Percentiles rank a stretch among this genome's conserved stretches.
Evolutionary conservation across 2,329 filamentous ascomycete species (phyloP).

Genomic region (Passalora sequoiae): DNA sequence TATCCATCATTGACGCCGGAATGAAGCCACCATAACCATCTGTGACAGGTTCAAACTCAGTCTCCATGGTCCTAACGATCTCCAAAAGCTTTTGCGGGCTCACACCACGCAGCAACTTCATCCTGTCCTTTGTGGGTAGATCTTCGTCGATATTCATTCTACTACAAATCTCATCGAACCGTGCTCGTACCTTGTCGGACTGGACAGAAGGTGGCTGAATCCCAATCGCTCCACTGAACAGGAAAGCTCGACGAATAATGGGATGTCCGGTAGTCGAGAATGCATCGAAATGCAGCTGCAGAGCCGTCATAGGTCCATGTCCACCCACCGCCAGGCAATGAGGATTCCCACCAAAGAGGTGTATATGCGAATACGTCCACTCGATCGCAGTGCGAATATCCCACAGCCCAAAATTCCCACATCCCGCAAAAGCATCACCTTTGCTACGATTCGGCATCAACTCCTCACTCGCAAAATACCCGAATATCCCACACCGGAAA

Average conservation of each 20-base stretch:
- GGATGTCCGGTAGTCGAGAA: slow-evolving; percentile 13
- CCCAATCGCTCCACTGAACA: slow-evolving; percentile 18
- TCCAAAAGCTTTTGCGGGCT: slow-evolving; percentile 13
- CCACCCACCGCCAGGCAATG: slow-evolving; percentile 50
- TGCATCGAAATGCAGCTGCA: slow-evolving; percentile 19
- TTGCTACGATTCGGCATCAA: slow-evolving; percentile 25
- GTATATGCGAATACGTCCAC: slow-evolving; percentile 50
- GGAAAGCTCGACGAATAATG: slow-evolving; percentile 15
- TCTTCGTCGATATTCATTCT: slow-evolving; percentile 16
- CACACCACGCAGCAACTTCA: slow-evolving; percentile 14
- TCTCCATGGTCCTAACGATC: slow-evolving; percentile 13
- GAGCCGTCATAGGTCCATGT: slow-evolving; percentile 12
- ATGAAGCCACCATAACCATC: slow-evolving; percentile 17
- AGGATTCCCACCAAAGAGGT: slow-evolving; percentile 47
- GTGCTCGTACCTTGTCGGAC: slow-evolving; percentile 11
- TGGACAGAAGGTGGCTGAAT: slow-evolving; percentile 15
- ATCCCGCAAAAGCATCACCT: slow-evolving; percentile 8
- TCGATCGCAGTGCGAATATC: slow-evolving; percentile 52
- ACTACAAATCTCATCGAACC: slow-evolving; percentile 18
- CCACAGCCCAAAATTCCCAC: slow-evolving; percentile 51
- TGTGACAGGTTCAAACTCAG: slow-evolving; percentile 17
- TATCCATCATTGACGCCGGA: slow-evolving; percentile 14
- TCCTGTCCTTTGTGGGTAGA: slow-evolving; percentile 11
- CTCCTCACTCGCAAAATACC: slow-evolving; percentile 37
- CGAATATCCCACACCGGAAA: slow-evolving; percentile 35